phyloP scores from a whole-genome alignment of 2,329 filamentous ascomycete species.

The Xylaria sp. region DNA sequence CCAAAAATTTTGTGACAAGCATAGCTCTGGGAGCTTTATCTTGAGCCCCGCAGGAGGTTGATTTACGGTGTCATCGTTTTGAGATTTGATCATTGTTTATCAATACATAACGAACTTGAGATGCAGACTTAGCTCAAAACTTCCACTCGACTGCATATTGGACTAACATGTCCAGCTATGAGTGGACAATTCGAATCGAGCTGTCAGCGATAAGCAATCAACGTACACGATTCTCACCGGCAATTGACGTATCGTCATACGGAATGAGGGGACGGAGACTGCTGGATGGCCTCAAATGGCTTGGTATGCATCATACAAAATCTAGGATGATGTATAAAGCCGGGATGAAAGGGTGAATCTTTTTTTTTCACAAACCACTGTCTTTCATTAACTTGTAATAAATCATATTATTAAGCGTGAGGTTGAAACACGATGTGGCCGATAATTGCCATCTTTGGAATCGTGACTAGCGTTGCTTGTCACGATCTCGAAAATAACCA shows the following conservation, averaged over 20 bases:
- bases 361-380: not conserved
- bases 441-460: slow-evolving; percentile 52
- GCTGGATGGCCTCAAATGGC: not conserved
- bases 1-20: slow-evolving; percentile 10
- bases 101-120: slow-evolving; percentile 42
- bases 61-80: slow-evolving; percentile 40
- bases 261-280: slow-evolving; percentile 11
- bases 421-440: slow-evolving; percentile 37
- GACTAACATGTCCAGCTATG: slow-evolving; percentile 32
- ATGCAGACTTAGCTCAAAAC: slow-evolving; percentile 42
- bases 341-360: no score
- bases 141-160: slow-evolving; percentile 40
- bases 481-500: slow-evolving; percentile 71
- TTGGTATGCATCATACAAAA: not conserved
- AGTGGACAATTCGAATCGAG: slow-evolving; percentile 40
- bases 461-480: slow-evolving; percentile 64
- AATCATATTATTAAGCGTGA: not conserved
- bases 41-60: slow-evolving; percentile 41
- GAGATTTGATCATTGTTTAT: slow-evolving; percentile 35
- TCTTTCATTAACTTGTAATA: not conserved
- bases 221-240: slow-evolving; percentile 8
- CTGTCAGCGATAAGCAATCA: slow-evolving; percentile 16
- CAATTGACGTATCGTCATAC: slow-evolving; percentile 18
- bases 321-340: not conserved
- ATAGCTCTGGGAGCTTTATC: slow-evolving; percentile 41